A percentile compares a stretch with the other conserved stretches of the same genome.
phyloP scores from a whole-genome alignment of 1,139 yeast species.

The Spencermartinsiella ligniputridi region DNA sequence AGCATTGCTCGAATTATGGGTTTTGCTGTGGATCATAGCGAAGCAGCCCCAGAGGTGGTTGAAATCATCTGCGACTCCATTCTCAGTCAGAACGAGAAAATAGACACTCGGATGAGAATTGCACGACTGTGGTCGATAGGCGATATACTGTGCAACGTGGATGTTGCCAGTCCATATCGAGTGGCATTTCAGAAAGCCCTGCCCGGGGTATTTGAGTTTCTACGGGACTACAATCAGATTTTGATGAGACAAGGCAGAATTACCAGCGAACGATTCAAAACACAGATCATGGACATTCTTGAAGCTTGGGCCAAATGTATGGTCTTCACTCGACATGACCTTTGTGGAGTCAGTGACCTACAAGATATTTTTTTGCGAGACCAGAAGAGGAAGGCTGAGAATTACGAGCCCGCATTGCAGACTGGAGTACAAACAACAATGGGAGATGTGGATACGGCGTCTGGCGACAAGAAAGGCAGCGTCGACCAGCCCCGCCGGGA shows the following conservation, averaged over 20 bases:
- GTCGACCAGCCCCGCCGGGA: not conserved
- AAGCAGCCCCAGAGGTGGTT: constrained; percentile 25
- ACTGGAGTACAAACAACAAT: no score
- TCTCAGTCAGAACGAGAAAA: constrained; percentile 7
- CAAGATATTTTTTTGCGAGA: not conserved
- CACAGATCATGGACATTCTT: constrained; percentile 10
- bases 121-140: constrained; percentile 29
- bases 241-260: constrained; percentile 11
- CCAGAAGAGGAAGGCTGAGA: no score
- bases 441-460: not conserved
- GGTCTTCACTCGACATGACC: constrained; percentile 4
- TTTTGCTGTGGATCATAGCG: constrained; percentile 28
- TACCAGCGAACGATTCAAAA: constrained; percentile 13
- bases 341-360: not conserved
- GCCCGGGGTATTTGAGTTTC: constrained; percentile 8
- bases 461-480: not conserved
- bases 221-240: constrained; percentile 3
- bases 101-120: constrained; percentile 16
- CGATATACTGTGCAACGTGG: constrained; percentile 26
- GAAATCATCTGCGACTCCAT: constrained; percentile 22
- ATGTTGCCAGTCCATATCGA: constrained; percentile 11
- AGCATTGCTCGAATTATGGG: constrained; percentile 31
- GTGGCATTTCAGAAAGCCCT: constrained; percentile 8
- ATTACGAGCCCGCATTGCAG: no score
- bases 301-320: not conserved